Evolutionary conservation across 768 basidiomycete genomes (phyloP), one percentile per base, ranked within the genome.

Genomic region (Termitomyces sp.): DNA sequence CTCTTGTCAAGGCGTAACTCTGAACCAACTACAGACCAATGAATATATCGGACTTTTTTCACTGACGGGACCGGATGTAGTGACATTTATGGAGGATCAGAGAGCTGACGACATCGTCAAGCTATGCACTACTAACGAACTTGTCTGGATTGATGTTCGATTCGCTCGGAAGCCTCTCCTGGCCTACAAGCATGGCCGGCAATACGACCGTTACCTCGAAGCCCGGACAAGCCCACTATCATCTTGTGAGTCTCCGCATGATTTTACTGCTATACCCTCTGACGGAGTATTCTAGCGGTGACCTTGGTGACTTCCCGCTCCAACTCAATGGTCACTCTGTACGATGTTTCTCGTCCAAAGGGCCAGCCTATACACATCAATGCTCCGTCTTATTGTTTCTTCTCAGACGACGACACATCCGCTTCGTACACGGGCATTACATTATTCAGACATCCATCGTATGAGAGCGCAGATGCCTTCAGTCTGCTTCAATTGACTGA

Each of bases 131-230:
- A 91, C 88, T 1, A 73, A 71, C 1, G 76, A 86, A 44, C 62
- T 91, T 16, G 60, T 85, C 14, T 92, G 90, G 89, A 66, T 91
- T 28, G 90, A 93, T 63, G 71, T 75, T 28, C 79, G 89, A 32
- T 79, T 76, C 62, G 69, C 77, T n/a, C 66, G 66, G 23, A 81
- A 72, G 57, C 86, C 89, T 6, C 64, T 91, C 3, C 61, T 92
- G 9, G 80, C 78, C 3, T 79, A 79, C 61, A 80, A 77, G 53
- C 90, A 93, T 66, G 71, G 76, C 47, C 76, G 89, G 19, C 72
- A 77, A 37, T 77, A 71, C 47, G 89, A 92, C 65, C 77, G 82
- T 19, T 82, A 80, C 3, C 75, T 91, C 17, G 68, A 71, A 44
- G 66, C 73, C 0, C 63, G 70, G 4, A 82, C 79, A 7, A 58